phyloP scores from a whole-genome alignment of 345 rosid genomes.

The Brassica nigra region DNA sequence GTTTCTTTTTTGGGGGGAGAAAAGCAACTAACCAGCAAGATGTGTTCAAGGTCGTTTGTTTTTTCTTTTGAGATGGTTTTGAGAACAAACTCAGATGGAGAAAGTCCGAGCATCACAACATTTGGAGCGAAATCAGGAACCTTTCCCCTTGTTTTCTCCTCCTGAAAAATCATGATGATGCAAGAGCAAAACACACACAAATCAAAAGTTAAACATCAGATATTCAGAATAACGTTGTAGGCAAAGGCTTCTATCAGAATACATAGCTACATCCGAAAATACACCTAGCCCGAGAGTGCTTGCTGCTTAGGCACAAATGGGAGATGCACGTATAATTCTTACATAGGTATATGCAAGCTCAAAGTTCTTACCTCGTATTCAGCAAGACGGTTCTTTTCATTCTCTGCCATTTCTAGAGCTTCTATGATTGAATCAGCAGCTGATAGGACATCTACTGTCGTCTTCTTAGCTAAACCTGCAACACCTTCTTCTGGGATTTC shows the following conservation, averaged over 20 bases:
- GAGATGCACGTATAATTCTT: background rate
- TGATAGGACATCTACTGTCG: slow-evolving; percentile 69
- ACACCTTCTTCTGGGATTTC: slow-evolving; percentile 94
- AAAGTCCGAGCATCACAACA: slow-evolving; percentile 65
- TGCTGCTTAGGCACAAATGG: background rate
- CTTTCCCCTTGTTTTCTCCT: slow-evolving; percentile 63
- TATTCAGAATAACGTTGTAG: background rate
- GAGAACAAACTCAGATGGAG: slow-evolving; percentile 80
- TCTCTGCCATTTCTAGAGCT: slow-evolving; percentile 75
- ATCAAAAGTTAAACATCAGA: background rate
- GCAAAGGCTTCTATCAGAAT: background rate
- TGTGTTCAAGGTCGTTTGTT: slow-evolving; percentile 87
- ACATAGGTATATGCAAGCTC: background rate
- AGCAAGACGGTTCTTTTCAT: slow-evolving; percentile 62
- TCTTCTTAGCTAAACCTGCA: slow-evolving; percentile 84
- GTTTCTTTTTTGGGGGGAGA: background rate
- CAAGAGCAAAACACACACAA: background rate
- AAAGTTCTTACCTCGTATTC: slow-evolving; percentile 61
- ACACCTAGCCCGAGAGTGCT: background rate
- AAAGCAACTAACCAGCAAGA: slow-evolving; percentile 68
- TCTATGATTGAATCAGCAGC: slow-evolving; percentile 82
- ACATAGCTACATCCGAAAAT: background rate
- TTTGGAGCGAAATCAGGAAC: slow-evolving; percentile 66
- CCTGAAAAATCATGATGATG: slow-evolving; percentile 48
- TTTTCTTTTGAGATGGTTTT: slow-evolving; percentile 67